Evolutionary conservation across 2,329 filamentous ascomycete species (phyloP).

Genomic region (Cercospora berteroae): DNA sequence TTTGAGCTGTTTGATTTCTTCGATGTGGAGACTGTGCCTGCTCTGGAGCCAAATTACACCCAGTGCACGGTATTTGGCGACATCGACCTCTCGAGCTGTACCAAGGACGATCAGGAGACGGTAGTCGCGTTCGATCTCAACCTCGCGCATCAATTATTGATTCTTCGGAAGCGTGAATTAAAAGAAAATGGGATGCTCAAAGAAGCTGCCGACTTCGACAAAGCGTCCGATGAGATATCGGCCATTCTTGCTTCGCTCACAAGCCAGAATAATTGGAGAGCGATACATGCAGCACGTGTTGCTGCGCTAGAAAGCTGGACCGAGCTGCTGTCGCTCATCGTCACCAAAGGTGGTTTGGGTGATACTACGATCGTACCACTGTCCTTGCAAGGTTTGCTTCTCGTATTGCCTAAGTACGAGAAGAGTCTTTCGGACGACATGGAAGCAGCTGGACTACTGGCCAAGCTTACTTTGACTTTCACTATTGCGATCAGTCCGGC

Average conservation of each 20-base stretch:
- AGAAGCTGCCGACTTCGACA: conserved; percentile 35
- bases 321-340: conserved; percentile 77
- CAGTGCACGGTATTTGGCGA: conserved; percentile 59
- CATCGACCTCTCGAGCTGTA: conserved; percentile 65
- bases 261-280: conserved; percentile 62
- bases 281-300: conserved; percentile 57
- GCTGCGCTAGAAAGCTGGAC: conserved; percentile 79
- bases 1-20: conserved; percentile 95
- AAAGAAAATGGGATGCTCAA: conserved; percentile 43
- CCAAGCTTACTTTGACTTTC: conserved; percentile 70
- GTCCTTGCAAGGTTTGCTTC: conserved; percentile 80
- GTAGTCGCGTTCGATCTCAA: conserved; percentile 65
- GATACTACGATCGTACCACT: conserved; percentile 75
- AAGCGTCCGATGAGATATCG: conserved; percentile 59
- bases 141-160: conserved; percentile 70
- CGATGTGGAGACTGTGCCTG: conserved; percentile 57
- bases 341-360: conserved; percentile 79
- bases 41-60: conserved; percentile 47
- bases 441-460: conserved; percentile 70
- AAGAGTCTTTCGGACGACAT: conserved; percentile 67
- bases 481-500: conserved; percentile 64
- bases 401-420: conserved; percentile 85
- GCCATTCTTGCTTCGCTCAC: conserved; percentile 61
- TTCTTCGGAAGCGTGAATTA: conserved; percentile 65
- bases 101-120: conserved; percentile 58